Evolutionary conservation across 2,329 filamentous ascomycete genomes (phyloP).

Genomic region (Paracoccidioides lutzii): DNA sequence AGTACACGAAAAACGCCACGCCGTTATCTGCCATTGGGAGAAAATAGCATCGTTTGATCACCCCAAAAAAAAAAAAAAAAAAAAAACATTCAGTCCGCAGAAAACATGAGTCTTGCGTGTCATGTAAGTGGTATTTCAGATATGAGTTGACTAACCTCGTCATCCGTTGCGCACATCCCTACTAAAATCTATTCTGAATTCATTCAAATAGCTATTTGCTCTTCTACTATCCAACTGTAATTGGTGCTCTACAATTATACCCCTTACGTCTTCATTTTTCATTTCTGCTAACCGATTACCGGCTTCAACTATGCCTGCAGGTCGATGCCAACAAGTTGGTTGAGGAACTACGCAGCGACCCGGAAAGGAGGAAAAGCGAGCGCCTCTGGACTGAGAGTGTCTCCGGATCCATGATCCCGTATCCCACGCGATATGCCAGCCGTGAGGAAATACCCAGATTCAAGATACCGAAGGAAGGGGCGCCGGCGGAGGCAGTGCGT

Average conservation of each 20-base stretch:
- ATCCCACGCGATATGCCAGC: conserved; percentile 22
- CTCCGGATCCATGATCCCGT: conserved; percentile 18
- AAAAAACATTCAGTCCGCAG: background rate
- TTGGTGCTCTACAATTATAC: background rate
- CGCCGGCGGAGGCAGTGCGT: conserved; percentile 47
- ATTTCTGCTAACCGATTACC: background rate
- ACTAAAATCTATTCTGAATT: background rate
- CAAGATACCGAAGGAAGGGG: conserved; percentile 20
- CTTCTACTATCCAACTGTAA: background rate
- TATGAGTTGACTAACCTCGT: background rate
- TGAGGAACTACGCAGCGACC: conserved; percentile 14
- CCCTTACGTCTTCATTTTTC: background rate
- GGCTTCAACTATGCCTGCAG: conserved; percentile 7
- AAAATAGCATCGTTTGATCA: no score
- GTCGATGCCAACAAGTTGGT: conserved; percentile 19
- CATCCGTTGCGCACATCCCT: background rate
- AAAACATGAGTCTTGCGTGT: background rate
- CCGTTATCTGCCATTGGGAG: no score
- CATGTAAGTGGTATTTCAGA: background rate
- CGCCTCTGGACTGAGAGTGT: conserved; percentile 18
- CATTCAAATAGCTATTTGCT: background rate
- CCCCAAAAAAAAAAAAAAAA: background rate
- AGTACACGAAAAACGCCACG: no score
- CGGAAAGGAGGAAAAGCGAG: conserved; percentile 15
- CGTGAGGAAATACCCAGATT: conserved; percentile 23